Conservation (phyloP, 2,329 filamentous ascomycete species). For the Apiospora kogelbergensis region DNA sequence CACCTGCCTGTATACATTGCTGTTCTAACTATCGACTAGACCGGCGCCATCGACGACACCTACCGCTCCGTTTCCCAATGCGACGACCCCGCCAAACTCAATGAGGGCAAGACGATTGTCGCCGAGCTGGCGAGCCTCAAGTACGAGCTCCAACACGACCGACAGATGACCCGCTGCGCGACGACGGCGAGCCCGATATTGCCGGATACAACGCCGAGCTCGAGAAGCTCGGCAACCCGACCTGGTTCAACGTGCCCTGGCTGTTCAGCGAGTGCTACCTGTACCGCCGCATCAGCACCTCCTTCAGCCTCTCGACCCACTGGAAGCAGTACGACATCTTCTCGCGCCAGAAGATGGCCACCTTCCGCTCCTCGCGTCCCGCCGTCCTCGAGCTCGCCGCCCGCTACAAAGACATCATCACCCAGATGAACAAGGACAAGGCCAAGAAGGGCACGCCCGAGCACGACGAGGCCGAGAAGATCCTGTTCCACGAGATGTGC, state of each 20-base stretch:
- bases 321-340: slow-evolving; percentile 95
- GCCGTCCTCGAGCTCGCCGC: slow-evolving; percentile 80
- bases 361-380: slow-evolving; percentile 87
- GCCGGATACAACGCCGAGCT: slow-evolving; percentile 84
- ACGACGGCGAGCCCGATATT: slow-evolving; percentile 78
- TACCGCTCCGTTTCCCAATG: slow-evolving; percentile 67
- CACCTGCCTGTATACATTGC: not conserved
- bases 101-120: slow-evolving; percentile 85
- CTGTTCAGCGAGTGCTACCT: slow-evolving; percentile 93
- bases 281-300: slow-evolving; percentile 79
- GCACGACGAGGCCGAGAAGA: slow-evolving; percentile 66
- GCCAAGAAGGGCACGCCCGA: slow-evolving; percentile 45
- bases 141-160: slow-evolving; percentile 92
- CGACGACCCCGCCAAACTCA: slow-evolving; percentile 62
- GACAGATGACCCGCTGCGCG: slow-evolving; percentile 68
- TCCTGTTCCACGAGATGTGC: slow-evolving; percentile 89
- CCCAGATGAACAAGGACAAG: slow-evolving; percentile 59
- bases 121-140: slow-evolving; percentile 80
- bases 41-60: slow-evolving; percentile 91
- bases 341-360: slow-evolving; percentile 82
- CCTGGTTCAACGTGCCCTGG: slow-evolving; percentile 87
- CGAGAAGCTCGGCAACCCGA: slow-evolving; percentile 67
- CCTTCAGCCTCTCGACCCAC: slow-evolving; percentile 73
- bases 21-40: slow-evolving; percentile 52
- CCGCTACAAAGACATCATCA: slow-evolving; percentile 74